Base-by-base conservation (phyloP, 176 grass and related monocot species). In the Aegilops tauschii region DNA sequence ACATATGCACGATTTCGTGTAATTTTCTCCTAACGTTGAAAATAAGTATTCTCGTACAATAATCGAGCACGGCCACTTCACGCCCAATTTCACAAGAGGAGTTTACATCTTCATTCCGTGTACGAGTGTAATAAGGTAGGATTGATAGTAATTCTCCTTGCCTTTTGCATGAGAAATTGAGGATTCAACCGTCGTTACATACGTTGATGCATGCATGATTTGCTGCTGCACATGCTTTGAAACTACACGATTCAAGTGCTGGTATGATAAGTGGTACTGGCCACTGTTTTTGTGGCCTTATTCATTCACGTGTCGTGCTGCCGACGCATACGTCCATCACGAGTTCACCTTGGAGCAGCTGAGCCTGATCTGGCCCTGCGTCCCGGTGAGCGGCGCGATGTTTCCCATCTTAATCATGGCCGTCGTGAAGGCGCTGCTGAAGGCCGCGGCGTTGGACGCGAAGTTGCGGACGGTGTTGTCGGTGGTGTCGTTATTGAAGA, bases 261-360 rank as follows among this genome's bases (percentile, higher is more conserved):
- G 29, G 65, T 68, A 68, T 5, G 14, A 16, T 31, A 30, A 30
- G 5, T 14, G 29, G 30, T 68, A 49, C 47, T 75, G 72, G 72
- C 42, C 42, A 17, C 3, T 7, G 12, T 6, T 28, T 49, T 0
- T 9, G 23, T 1, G 23, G 23, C 72, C 42, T 75, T 75, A 75
- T 75, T 75, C 42, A 49, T 75, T 8, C 13, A 75, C 23, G 6
- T 49, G 16, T 69, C 13, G 39, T 73, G 11, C n/a, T 45, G 18
- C 17, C 9, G 68, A 73, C 37, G 17, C 17, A n/a, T 47, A 14
- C 39, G 70, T 28, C 44, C 8, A 74, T 49, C 42, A 75, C 23
- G 72, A 76, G 73, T 76, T 76, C 8, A 76, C 73, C 73, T 50
- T 50, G 73, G 73, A 76, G 44, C 73, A 76, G 73, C 73, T 76